phyloP scores from a whole-genome alignment of 2,329 filamentous ascomycete genomes.

The Sporothrix curviconia region DNA sequence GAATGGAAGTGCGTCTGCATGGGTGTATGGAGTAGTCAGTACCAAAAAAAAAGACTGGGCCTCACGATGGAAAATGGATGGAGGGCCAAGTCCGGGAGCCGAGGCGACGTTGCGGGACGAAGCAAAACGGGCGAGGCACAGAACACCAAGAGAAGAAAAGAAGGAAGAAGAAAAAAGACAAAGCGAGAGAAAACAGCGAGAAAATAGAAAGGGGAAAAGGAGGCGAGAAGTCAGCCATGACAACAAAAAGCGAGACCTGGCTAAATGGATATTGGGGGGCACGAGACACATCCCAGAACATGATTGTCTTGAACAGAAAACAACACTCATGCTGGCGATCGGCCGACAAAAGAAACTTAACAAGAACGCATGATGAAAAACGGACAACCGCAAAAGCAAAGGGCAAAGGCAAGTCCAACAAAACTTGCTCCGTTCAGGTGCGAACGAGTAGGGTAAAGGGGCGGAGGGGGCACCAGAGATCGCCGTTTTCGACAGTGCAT shows the following conservation, averaged over 20 bases:
- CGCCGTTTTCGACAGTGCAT: slow-evolving; percentile 6
- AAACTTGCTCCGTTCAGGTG: too few species aligned
- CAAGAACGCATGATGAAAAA: neutral
- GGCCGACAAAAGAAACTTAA: neutral
- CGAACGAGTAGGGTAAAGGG: too few species aligned
- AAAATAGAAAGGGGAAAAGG: too few species aligned
- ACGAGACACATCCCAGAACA: neutral
- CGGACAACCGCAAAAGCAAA: neutral
- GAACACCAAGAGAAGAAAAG: neutral
- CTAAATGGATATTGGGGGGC: neutral
- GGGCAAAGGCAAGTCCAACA: too few species aligned
- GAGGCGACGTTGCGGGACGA: neutral
- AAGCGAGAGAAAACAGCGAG: neutral
- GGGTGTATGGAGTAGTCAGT: too few species aligned
- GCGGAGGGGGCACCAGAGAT: neutral
- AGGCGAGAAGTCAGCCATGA: too few species aligned
- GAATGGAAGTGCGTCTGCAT: neutral
- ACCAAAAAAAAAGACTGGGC: too few species aligned
- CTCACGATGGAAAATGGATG: neutral
- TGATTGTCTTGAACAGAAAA: neutral
- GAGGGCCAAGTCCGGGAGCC: neutral
- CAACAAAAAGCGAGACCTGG: neutral
- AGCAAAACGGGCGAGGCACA: slow-evolving; percentile 2
- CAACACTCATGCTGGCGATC: neutral
- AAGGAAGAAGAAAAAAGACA: neutral